A percentile compares a stretch with the other conserved stretches of the same genome.
Conservation (phyloP, 2,329 filamentous ascomycete genomes). For the Mycosphaerelloides madeirae region DNA sequence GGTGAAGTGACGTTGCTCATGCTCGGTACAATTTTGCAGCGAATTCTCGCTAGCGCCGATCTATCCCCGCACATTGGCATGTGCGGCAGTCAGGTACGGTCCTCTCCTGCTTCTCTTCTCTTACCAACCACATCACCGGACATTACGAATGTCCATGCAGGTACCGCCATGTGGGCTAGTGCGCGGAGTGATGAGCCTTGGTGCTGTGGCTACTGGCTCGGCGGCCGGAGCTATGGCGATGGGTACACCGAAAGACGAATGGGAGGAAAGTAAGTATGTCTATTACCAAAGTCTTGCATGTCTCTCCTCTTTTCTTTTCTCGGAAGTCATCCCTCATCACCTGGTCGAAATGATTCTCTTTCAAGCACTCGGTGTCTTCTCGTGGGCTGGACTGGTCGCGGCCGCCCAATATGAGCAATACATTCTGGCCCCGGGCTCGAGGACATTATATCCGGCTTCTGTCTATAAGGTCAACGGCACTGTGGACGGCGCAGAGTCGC, state of each 20-base stretch:
- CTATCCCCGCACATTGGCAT: no score
- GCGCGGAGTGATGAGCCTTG: no score
- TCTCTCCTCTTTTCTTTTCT: not conserved
- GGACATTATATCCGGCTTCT: slow-evolving; percentile 33
- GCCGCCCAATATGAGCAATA: slow-evolving; percentile 37
- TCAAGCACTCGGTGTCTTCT: slow-evolving; percentile 1
- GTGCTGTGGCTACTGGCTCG: not conserved
- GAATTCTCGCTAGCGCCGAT: slow-evolving; percentile 1
- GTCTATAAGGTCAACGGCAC: slow-evolving; percentile 40
- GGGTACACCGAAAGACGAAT: not conserved
- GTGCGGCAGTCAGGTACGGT: no score
- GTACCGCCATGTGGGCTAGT: no score
- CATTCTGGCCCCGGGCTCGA: slow-evolving; percentile 39
- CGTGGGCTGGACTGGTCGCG: slow-evolving; percentile 4
- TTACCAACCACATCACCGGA: no score
- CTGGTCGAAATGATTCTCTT: slow-evolving; percentile 1
- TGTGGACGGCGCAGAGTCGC: slow-evolving; percentile 32
- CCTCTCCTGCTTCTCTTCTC: no score
- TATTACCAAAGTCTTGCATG: slow-evolving; percentile 1
- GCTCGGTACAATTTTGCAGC: slow-evolving; percentile 16
- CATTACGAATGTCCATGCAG: no score
- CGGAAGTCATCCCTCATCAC: not conserved
- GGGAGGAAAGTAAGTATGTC: not conserved
- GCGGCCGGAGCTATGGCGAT: not conserved
- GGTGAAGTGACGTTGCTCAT: not conserved